phyloP scores from a whole-genome alignment of 306 rosid genomes.

The Fagus sylvatica region DNA sequence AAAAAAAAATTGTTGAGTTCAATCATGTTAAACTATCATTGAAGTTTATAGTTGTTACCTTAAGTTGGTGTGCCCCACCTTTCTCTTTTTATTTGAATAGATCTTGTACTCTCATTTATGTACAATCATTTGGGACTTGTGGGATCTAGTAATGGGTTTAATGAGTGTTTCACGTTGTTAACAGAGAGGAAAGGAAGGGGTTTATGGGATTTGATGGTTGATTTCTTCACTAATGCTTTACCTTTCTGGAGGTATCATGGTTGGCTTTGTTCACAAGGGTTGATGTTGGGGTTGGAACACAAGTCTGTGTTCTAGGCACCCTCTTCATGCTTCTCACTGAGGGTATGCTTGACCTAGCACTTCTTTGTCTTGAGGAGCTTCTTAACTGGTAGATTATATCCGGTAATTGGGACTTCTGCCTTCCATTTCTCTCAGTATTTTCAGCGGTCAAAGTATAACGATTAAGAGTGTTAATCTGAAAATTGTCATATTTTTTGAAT shows the following conservation, averaged over 20 bases:
- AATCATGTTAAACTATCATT: conserved; percentile 17
- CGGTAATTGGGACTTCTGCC: background rate
- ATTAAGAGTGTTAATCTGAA: background rate
- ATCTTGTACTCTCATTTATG: conserved; percentile 6
- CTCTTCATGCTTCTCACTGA: background rate
- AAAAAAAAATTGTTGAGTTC: conserved; percentile 15
- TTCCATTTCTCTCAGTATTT: background rate
- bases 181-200: background rate
- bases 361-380: background rate
- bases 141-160: conserved; percentile 7
- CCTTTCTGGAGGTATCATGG: conserved; percentile 5
- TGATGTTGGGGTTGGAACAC: background rate
- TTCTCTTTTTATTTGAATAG: background rate
- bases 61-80: conserved; percentile 16
- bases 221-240: background rate
- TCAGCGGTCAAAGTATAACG: background rate
- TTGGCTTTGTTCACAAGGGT: background rate
- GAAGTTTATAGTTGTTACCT: conserved; percentile 16
- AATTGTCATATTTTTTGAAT: background rate
- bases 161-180: background rate
- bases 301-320: background rate
- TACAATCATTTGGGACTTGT: conserved; percentile 13
- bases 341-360: background rate
- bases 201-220: background rate
- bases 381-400: background rate